Base-by-base conservation (phyloP, 345 rosid genomes). In the Carallia brachiata region DNA sequence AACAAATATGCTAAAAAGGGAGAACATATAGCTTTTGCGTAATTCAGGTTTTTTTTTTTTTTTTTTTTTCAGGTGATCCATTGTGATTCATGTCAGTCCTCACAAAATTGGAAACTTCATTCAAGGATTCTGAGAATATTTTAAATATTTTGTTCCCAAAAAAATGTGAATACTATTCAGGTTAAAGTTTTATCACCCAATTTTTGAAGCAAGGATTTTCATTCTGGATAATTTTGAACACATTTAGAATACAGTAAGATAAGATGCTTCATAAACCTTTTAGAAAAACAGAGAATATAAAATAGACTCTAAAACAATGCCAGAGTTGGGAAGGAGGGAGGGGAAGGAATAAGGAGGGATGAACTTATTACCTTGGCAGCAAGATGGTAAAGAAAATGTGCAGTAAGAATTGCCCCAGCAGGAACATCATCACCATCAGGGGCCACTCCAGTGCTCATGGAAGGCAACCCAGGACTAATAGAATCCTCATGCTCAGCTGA, bases 311-410 rank as follows among this genome's bases (percentile, higher is more conserved):
- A 56, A 56, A 27, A 19, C 10, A 56, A 27, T 9, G n/a, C 5
- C 32, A 9, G 27, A 27, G 32, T 9, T 10, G 50, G 16, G 32
- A 56, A 52, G 60, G 6, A 10, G 34, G 31, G 34, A 56, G 31
- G 15, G 23, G 60, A 56, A 13, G 60, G 15, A 27, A 56, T 56
- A 6, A 56, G 6, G 31, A 10, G 28, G 60, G 15, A 56, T 56
- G 16, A 36, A 61, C 36, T 67, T 58, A 28, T 55, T 80, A 91
- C 96, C 96, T 90, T 94, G 66, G 91, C 79, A 36, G 90, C 98
- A 69, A 94, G 82, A 71, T 94, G 93, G 75, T 94, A 90, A 72
- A 94, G 88, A 85, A 90, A 88, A 88, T 94, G 89, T 23, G 98
- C 96, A 0, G 97, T 90, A 54, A 91, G 95, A 71, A 81, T 86